Evolutionary conservation across 148 eudicot species (phyloP), one percentile per base, ranked within the genome.

Genomic region (Vaccinium macrocarpon): DNA sequence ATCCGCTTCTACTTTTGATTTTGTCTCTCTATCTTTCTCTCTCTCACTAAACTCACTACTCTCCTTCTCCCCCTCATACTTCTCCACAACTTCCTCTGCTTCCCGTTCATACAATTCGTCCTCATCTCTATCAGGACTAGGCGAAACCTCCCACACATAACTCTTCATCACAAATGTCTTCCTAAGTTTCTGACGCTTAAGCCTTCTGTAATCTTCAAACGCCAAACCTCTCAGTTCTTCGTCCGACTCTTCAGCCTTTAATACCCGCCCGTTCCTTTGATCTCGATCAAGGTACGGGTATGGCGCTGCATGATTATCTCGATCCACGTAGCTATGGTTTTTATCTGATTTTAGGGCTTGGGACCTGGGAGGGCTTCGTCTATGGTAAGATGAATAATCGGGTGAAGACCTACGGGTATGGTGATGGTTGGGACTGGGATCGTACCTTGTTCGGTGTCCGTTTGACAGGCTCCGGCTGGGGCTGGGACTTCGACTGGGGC

Each of bases 171-270:
- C 83, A 79, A 92, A 78, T 59, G 16, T 53, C 79, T 91, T 90
- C 82, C 99, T 88, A 86, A 93, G 72, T 55, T 97, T 97, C 90
- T 91, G 98, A 55, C 99, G 90, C 82, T 93, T 97, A 4, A 92
- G 55, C 85, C 98, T 88, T 71, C 99, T 82, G 73, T 93, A 89
- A 83, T 95, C 99, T 72, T 93, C 96, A 46, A 64, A 92, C 57
- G 68, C 73, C 89, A 94, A 71, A 16, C 95, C 97, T 86, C 87
- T 88, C 79, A 95, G 80, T 62, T 97, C 99, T 48, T 95, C 98
- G 64, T 97, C 99, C 1, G 95, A 91, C 61, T 97, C 73, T 10
- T 68, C 98, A 19, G 89, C 86, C 14, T 87, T 94, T 25, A 83
- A 87, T n/a, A 79, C 84, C 71, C 89, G 84, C 27, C 89, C 88